Percentiles rank a stretch among this genome's conserved stretches.
These are phyloP conservation scores for Podospora anserina DNA, from an alignment of 495 filamentous ascomycete genomes.

Conservation along the genomic window DNA sequence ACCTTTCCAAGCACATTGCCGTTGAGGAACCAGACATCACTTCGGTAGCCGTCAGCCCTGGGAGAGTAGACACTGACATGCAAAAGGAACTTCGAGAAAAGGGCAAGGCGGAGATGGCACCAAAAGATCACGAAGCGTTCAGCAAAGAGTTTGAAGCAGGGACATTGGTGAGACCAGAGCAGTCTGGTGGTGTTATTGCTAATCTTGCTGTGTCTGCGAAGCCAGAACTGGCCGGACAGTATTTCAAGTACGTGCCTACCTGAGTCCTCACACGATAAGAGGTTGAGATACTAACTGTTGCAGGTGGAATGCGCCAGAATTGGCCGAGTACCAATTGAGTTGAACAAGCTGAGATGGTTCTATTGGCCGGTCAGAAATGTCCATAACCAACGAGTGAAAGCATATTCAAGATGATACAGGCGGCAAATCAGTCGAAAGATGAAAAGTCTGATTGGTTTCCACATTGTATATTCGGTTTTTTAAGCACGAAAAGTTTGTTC, in stretches of 20 bases:
- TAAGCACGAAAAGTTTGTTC: conserved; percentile 70
- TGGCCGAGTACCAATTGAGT: conserved; percentile 57
- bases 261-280: background rate
- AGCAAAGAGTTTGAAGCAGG: conserved; percentile 61
- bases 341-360: conserved; percentile 18
- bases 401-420: conserved; percentile 9
- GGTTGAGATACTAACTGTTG: conserved; percentile 39
- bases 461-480: conserved; percentile 74
- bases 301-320: conserved; percentile 69
- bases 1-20: conserved; percentile 67
- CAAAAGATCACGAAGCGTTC: conserved; percentile 66
- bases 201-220: conserved; percentile 59
- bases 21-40: conserved; percentile 77
- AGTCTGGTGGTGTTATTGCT: conserved; percentile 83
- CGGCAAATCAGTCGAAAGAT: conserved; percentile 83
- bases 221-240: conserved; percentile 68
- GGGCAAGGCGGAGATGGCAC: conserved; percentile 54
- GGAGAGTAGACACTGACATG: conserved; percentile 92
- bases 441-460: conserved; percentile 84
- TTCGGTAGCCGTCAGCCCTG: conserved; percentile 69
- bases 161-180: conserved; percentile 72
- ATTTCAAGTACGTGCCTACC: conserved; percentile 55
- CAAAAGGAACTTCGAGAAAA: conserved; percentile 75
- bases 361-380: conserved; percentile 16
- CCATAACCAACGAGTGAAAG: background rate